These are phyloP conservation scores for Cryptosporidium ubiquitum DNA, from an alignment of 169 alveolate species.

Conservation along the genomic window DNA sequence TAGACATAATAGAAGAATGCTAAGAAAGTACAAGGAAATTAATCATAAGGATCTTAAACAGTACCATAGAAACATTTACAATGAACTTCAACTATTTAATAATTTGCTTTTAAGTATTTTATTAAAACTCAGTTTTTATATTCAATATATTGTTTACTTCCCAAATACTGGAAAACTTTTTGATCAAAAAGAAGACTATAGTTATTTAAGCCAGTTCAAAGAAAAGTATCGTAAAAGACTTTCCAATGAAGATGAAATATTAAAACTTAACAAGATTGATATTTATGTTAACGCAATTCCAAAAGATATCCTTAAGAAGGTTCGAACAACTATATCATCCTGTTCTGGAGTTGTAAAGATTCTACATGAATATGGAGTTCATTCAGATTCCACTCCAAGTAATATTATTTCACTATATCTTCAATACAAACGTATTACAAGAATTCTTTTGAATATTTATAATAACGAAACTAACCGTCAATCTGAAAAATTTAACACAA, in stretches of 20 bases:
- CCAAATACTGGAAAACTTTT: conserved; percentile 47
- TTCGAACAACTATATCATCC: conserved; percentile 17
- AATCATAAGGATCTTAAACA: background rate
- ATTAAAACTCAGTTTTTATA: conserved; percentile 16
- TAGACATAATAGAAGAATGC: background rate
- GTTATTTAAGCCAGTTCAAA: background rate
- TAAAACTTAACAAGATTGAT: conserved; percentile 21
- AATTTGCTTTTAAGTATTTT: background rate
- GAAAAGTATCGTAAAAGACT: background rate
- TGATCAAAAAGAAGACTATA: background rate
- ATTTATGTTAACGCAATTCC: conserved; percentile 28
- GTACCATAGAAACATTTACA: conserved; percentile 9
- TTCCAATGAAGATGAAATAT: background rate
- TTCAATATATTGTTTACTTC: conserved; percentile 27
- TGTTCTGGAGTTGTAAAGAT: conserved; percentile 7
- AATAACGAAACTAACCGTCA: background rate
- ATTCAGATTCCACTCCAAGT: conserved; percentile 12
- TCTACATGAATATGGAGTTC: conserved; percentile 1
- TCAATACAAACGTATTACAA: conserved; percentile 20
- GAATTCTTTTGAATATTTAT: conserved; percentile 22
- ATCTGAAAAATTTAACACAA: background rate
- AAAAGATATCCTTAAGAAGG: background rate
- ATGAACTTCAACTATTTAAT: conserved; percentile 21
- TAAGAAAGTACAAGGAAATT: background rate
- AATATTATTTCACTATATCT: conserved; percentile 24